Evolutionary conservation across 352 stramenopile genomes (phyloP), one percentile per base, ranked within the genome.

Genomic region (Pythium periplocum): DNA sequence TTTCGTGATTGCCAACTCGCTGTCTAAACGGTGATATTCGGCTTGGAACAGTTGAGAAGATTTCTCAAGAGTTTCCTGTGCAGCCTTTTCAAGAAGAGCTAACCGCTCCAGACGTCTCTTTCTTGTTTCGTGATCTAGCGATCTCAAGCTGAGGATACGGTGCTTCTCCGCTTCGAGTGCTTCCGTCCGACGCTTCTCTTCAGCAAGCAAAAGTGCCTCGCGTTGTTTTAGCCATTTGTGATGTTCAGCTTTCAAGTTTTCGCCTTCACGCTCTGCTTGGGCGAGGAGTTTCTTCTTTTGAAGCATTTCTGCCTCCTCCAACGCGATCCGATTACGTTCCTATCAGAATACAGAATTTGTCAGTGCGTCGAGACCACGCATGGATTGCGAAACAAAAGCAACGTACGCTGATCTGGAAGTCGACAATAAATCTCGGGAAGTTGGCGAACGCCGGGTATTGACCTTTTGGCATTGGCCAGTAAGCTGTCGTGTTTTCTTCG

Each of bases 371-470:
- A 12, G 6, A 39, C 26, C 59, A 48, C 32, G 17, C 6, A 11
- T 51, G 1, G 45, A 36, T 38, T 8, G 55, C 30, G 50, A 64
- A 39, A 3, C 7, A 32, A 60, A 50, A 34, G 11, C 68, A 26
- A 52, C 78, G 55, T 86, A 91, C 86, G 45, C 71, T 76, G 26
- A 92, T 90, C 59, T 94, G 82, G 48, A 82, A 93, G 51, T 96
- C 83, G 34, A 94, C 79, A 43, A 91, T 66, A 49, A 92, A 88
- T 35, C 68, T 75, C 26, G 86, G 81, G 48, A 93, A 94, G 33
- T 76, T 84, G 2, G 65, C 64, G 49, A 95, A 95, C 2, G 81
- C 75, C 32, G 86, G 86, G 46, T 95, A 96, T 48, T 90, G 76
- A 9, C 72, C 76, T 42, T 69, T 75, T 9, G 76, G 65, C 17